Evolutionary conservation across 306 rosid genomes (phyloP).

Genomic region (Acacia melanoxylon): DNA sequence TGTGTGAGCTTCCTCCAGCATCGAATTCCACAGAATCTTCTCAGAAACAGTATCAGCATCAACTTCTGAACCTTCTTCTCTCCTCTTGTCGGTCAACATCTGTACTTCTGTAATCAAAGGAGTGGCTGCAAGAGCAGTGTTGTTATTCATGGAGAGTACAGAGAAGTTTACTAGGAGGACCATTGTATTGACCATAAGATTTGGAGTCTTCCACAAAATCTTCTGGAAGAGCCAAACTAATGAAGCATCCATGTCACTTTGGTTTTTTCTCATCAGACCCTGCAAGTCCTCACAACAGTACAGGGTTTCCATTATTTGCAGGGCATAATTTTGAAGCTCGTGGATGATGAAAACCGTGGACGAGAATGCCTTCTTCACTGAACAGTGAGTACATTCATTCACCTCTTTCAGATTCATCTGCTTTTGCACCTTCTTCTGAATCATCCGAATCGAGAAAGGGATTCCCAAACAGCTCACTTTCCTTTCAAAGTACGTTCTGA

Average conservation of each 20-base stretch:
- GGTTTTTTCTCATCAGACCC: constrained; percentile 45
- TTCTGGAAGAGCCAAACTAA: constrained; percentile 79
- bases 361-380: constrained; percentile 59
- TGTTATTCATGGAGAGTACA: constrained; percentile 50
- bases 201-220: constrained; percentile 66
- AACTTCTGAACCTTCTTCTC: constrained; percentile 17
- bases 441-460: constrained; percentile 61
- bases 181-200: constrained; percentile 68
- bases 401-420: constrained; percentile 35
- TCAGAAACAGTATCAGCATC: constrained; percentile 14
- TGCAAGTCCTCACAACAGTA: constrained; percentile 56
- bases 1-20: constrained; percentile 60
- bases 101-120: constrained; percentile 20
- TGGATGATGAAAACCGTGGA: constrained; percentile 61
- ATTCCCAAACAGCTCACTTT: constrained; percentile 51
- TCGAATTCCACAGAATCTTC: constrained; percentile 52
- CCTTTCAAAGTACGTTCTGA: constrained; percentile 42
- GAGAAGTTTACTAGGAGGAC: constrained; percentile 65
- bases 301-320: constrained; percentile 52
- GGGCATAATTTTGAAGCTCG: constrained; percentile 64
- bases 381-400: constrained; percentile 38
- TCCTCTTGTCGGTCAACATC: not conserved
- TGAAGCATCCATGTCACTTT: constrained; percentile 64
- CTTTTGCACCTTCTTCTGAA: constrained; percentile 59
- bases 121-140: constrained; percentile 31